A percentile compares a stretch with the other conserved stretches of the same genome.
phyloP scores from a whole-genome alignment of 2,329 filamentous ascomycete species.

The Fusarium buharicum region DNA sequence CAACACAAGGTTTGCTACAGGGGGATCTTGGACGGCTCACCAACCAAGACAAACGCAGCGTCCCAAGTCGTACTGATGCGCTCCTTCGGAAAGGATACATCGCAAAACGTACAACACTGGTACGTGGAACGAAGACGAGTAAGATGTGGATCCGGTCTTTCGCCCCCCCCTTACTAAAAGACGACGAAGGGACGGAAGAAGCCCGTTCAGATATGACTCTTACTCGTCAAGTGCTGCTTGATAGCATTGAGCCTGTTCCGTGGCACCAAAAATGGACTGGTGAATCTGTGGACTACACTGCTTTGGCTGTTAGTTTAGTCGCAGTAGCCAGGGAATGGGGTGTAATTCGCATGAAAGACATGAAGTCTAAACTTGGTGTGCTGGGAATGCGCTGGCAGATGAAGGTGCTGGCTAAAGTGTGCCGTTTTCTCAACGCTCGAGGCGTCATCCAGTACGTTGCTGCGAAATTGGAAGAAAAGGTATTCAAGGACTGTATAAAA shows the following conservation, averaged over 20 bases:
- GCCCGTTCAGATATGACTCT: slow-evolving; percentile 52
- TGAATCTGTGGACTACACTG: slow-evolving; percentile 67
- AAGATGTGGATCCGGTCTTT: slow-evolving; percentile 69
- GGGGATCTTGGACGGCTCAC: slow-evolving; percentile 67
- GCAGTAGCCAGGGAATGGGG: slow-evolving; percentile 70
- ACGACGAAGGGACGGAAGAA: slow-evolving; percentile 42
- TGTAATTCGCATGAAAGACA: slow-evolving; percentile 67
- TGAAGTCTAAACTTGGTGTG: slow-evolving; percentile 68
- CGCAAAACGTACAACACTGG: slow-evolving; percentile 68
- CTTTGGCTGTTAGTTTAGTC: too few species aligned
- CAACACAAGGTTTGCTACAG: slow-evolving; percentile 67
- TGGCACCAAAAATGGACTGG: slow-evolving; percentile 68
- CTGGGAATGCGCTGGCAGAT: slow-evolving; percentile 67
- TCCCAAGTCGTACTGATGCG: slow-evolving; percentile 69
- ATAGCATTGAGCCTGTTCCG: slow-evolving; percentile 63
- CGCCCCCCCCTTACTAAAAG: slow-evolving; percentile 58
- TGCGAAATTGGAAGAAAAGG: slow-evolving; percentile 62
- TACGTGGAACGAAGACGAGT: slow-evolving; percentile 69
- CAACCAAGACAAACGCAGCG: slow-evolving; percentile 71
- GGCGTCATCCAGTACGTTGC: slow-evolving; percentile 68
- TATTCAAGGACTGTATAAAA: slow-evolving; percentile 71
- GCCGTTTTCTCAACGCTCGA: slow-evolving; percentile 65
- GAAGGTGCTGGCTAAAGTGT: slow-evolving; percentile 68
- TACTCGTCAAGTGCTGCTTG: slow-evolving; percentile 53
- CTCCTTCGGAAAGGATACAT: slow-evolving; percentile 70